A percentile compares a stretch with the other conserved stretches of the same genome.
Evolutionary conservation across 2,329 filamentous ascomycete genomes (phyloP).

Genomic region (Pseudocercospora pini-densiflorae): DNA sequence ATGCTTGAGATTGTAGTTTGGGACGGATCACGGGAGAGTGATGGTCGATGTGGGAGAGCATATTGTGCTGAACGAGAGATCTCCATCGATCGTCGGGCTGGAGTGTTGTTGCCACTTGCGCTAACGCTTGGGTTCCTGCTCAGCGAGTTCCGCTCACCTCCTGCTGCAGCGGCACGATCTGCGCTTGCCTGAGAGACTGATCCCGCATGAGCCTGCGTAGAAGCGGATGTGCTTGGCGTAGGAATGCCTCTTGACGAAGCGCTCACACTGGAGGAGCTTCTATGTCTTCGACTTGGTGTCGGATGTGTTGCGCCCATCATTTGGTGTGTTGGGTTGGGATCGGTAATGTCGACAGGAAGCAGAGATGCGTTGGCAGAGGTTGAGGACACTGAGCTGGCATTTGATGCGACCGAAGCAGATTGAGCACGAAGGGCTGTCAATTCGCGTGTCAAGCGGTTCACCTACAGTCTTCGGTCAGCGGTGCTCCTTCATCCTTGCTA

Average conservation of each 20-base stretch:
- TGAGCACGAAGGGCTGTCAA: constrained; percentile 77
- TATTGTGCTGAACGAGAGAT: constrained; percentile 28
- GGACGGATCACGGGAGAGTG: constrained; percentile 38
- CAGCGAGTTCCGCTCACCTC: constrained; percentile 27
- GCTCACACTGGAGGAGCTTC: constrained; percentile 38
- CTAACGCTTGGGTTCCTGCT: constrained; percentile 41
- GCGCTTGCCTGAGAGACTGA: constrained; percentile 41
- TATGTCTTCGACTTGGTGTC: constrained; percentile 58
- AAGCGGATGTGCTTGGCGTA: constrained; percentile 31
- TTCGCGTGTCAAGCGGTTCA: constrained; percentile 91
- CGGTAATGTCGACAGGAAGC: constrained; percentile 49
- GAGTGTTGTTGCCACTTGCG: constrained; percentile 41
- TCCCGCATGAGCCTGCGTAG: constrained; percentile 30
- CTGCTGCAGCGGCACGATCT: constrained; percentile 41
- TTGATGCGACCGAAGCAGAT: constrained; percentile 66
- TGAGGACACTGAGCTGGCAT: constrained; percentile 54
- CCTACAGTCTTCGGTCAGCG: constrained; percentile 53
- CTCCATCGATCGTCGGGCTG: constrained; percentile 40
- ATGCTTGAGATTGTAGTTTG: constrained; percentile 33
- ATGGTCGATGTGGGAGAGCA: constrained; percentile 40
- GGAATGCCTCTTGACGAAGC: constrained; percentile 30
- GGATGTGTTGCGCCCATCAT: constrained; percentile 57
- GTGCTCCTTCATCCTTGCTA: not conserved
- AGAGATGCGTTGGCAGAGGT: constrained; percentile 54
- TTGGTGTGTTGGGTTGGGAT: constrained; percentile 51